Percentiles rank a stretch among this genome's conserved stretches.
phyloP scores from a whole-genome alignment of 1,139 yeast genomes.

The Suhomyces terraborum region DNA sequence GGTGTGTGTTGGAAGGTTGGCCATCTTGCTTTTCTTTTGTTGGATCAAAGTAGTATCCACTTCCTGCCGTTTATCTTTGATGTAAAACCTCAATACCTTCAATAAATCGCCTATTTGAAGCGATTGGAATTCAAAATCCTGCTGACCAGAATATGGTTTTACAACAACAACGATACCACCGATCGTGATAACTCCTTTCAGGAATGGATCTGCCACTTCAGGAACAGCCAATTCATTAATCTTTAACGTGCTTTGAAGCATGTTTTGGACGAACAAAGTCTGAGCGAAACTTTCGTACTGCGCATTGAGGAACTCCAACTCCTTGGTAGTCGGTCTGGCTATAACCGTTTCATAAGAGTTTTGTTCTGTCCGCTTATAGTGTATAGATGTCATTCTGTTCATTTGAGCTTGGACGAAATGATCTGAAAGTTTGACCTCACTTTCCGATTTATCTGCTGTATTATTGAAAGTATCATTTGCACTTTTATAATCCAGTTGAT shows the following conservation, averaged over 20 bases:
- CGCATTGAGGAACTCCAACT: conserved; percentile 17
- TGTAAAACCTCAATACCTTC: conserved; percentile 31
- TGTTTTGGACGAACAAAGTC: conserved; percentile 32
- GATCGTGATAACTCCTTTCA: conserved; percentile 27
- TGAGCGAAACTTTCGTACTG: conserved; percentile 31
- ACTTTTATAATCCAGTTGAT: conserved; percentile 21
- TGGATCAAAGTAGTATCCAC: too few relatives aligned
- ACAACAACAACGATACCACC: conserved; percentile 44
- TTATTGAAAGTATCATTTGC: conserved; percentile 22
- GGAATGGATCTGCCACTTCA: conserved; percentile 35
- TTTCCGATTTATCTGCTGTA: conserved; percentile 11
- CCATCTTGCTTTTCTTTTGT: too few relatives aligned
- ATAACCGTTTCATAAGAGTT: conserved; percentile 17
- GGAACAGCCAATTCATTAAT: conserved; percentile 20
- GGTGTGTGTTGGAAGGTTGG: neutral
- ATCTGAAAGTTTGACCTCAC: neutral
- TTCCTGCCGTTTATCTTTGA: conserved; percentile 9
- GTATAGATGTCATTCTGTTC: conserved; percentile 16
- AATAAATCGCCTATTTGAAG: conserved; percentile 40
- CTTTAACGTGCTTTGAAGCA: conserved; percentile 23
- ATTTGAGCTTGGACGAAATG: neutral
- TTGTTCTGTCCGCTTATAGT: conserved; percentile 11
- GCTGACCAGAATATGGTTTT: conserved; percentile 30
- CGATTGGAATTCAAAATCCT: conserved; percentile 26
- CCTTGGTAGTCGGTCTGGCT: conserved; percentile 20